Conservation (phyloP, 495 filamentous ascomycete species). For the Friedmanniomyces simplex region DNA sequence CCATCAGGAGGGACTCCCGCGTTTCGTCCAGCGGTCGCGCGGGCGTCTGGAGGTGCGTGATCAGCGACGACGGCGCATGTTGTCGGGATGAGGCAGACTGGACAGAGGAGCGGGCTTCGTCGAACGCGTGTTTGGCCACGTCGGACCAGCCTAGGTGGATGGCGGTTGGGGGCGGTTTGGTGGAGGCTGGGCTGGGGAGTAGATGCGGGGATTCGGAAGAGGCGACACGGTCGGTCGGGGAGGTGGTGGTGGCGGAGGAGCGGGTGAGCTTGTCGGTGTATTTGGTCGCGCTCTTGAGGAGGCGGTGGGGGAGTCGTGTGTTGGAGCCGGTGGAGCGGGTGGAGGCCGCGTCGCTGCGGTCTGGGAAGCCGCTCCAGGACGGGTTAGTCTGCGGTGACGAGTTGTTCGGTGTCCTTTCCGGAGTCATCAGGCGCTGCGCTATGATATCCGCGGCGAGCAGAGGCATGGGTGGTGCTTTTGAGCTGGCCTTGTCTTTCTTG, state of each 20-base stretch:
- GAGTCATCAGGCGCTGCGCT: background rate
- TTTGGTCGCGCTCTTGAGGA: background rate
- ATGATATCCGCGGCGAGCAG: constrained; percentile 4
- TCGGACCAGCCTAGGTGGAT: constrained; percentile 14
- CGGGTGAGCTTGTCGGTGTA: background rate
- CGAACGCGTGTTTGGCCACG: constrained; percentile 1
- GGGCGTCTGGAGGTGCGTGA: constrained; percentile 4
- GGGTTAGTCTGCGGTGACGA: background rate
- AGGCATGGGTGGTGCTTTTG: background rate
- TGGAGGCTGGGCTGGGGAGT: background rate
- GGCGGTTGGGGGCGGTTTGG: background rate
- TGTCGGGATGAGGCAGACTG: background rate
- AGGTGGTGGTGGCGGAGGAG: background rate
- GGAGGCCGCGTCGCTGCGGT: background rate
- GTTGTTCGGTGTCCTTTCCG: background rate
- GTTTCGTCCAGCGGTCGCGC: constrained; percentile 10
- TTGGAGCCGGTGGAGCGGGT: background rate
- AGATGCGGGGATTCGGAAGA: constrained; percentile 3
- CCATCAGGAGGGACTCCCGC: background rate
- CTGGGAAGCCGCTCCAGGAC: background rate
- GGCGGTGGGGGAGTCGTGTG: background rate
- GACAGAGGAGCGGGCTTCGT: constrained; percentile 7
- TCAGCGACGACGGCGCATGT: background rate
- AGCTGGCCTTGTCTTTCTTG: background rate
- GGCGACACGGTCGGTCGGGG: background rate